A percentile compares a stretch with the other conserved stretches of the same genome.
Evolutionary conservation across 805 yeast genomes (phyloP).

Genomic region (Lipomyces sp.): DNA sequence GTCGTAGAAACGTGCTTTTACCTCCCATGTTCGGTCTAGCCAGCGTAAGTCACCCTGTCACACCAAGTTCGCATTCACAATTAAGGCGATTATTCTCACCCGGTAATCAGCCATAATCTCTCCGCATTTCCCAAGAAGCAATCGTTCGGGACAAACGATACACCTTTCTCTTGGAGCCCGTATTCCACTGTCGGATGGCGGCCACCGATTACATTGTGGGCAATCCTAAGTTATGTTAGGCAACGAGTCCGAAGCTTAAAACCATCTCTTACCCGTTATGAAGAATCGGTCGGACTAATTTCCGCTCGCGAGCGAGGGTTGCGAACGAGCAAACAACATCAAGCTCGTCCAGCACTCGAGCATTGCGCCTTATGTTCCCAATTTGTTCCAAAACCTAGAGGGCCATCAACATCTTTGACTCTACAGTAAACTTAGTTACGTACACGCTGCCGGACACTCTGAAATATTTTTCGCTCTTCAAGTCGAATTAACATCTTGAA

Average conservation of each 20-base stretch:
- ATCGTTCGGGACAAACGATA: conserved; percentile 56
- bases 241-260: neutral
- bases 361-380: conserved; percentile 52
- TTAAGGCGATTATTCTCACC: conserved; percentile 6
- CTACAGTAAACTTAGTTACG: too few relatives aligned
- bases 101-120: conserved; percentile 38
- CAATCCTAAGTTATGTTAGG: neutral
- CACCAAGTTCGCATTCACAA: neutral
- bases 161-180: conserved; percentile 58
- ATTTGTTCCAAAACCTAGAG: conserved; percentile 18
- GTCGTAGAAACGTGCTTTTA: conserved; percentile 74
- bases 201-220: conserved; percentile 58
- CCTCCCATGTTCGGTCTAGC: conserved; percentile 66
- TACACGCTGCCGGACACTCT: conserved; percentile 25
- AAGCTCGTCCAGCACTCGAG: conserved; percentile 62
- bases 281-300: conserved; percentile 68
- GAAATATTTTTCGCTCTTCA: conserved; percentile 45
- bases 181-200: conserved; percentile 88
- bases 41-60: neutral
- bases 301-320: conserved; percentile 66
- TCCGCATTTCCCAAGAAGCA: conserved; percentile 42
- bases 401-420: neutral
- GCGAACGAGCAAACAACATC: conserved; percentile 81
- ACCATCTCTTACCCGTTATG: conserved; percentile 46
- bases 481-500: conserved; percentile 54